Conservation (phyloP, 257 asterid genomes). For the Solanum rostratum region DNA sequence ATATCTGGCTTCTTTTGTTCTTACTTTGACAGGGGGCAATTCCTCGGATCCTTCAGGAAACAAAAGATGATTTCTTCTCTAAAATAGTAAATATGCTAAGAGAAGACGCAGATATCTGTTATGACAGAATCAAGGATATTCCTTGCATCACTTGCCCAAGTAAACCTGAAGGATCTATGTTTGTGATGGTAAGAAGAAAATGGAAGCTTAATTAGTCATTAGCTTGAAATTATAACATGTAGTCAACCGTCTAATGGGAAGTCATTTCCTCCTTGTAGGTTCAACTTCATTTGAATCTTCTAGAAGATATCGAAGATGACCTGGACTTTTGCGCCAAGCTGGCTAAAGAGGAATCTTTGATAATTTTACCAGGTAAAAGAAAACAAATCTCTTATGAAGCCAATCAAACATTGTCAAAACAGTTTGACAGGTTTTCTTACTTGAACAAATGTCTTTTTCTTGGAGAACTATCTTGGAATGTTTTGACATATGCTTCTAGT, state of each 20-base stretch:
- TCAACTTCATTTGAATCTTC: conserved; percentile 37
- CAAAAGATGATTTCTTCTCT: conserved; percentile 45
- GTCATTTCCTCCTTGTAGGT: conserved; percentile 27
- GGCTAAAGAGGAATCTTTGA: conserved; percentile 51
- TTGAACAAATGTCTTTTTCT: not conserved
- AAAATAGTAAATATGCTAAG: conserved; percentile 30
- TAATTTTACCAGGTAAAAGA: conserved; percentile 49
- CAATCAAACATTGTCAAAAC: not conserved
- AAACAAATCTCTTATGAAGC: not conserved
- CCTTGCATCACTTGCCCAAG: conserved; percentile 61
- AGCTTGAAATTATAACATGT: not conserved
- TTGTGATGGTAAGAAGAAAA: conserved; percentile 45
- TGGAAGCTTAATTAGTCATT: not conserved
- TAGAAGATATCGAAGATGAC: conserved; percentile 55
- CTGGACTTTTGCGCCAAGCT: conserved; percentile 50
- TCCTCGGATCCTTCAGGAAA: conserved; percentile 41
- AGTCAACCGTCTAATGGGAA: not conserved
- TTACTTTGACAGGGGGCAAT: conserved; percentile 51
- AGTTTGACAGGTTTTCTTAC: not conserved
- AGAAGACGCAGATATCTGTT: conserved; percentile 44
- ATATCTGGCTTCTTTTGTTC: not conserved
- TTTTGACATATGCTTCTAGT: not conserved
- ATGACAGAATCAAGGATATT: conserved; percentile 38
- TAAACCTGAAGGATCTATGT: conserved; percentile 92
- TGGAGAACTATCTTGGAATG: not conserved